Base-by-base conservation (phyloP, 192 early-diverging fungal species). In the Umbelopsis sp. region DNA sequence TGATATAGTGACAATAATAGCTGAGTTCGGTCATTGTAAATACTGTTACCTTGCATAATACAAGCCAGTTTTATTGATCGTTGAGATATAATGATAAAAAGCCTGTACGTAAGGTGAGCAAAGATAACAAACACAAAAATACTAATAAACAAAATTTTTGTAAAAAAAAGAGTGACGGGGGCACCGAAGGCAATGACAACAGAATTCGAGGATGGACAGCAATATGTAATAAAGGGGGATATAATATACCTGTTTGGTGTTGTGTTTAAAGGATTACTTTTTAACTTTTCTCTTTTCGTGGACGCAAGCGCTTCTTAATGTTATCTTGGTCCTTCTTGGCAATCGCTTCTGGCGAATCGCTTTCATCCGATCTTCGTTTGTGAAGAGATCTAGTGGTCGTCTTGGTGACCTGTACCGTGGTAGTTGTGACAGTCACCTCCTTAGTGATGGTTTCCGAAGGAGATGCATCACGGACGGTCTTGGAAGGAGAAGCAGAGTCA, bases 301-400 rank as follows among this genome's bases (percentile, higher is more conserved):
- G 55, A 15, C 55, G 55, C 15, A 61, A 35, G 5, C 55, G 55
- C 12, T 61, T 61, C 25, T 61, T 61, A 13, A 61, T 61, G 6
- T 25, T 35, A 61, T 61, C 55, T 13, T 61, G 16, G 16, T 61
- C 55, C 18, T 7, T 18, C 21, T 61, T 61, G 3, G 15, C 25
- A 25, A 25, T 0, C 27, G 27, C 27, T 30, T 61, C 55, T 1
- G 55, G 33, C 35, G 25, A 27, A 35, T 25, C 55, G 13, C 33
- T 35, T 33, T 61, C 55, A 35, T 61, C 55, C 13, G 55, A 61
- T 13, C 27, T 61, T 35, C 55, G 55, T 4, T 61, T 61, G 13
- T 61, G 55, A 4, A 18, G 27, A 16, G 55, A 4, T 35, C 33
- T 61, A 12, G 27, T 30, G 6, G 27, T 27, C 13, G 52, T 27